Base-by-base conservation (phyloP, 2,329 filamentous ascomycete species). In the Fusarium pininemorale region DNA sequence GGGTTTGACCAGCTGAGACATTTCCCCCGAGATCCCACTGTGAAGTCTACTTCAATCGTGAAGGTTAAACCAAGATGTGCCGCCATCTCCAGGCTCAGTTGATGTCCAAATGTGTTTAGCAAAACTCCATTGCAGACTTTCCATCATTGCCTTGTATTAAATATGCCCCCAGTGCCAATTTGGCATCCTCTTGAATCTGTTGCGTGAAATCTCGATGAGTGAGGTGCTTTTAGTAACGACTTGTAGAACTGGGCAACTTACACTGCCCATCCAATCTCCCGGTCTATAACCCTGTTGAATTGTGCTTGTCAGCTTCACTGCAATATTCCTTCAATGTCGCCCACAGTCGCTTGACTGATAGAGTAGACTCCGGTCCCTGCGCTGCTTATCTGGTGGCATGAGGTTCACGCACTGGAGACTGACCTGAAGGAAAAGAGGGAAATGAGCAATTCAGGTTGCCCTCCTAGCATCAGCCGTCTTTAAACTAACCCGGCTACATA, bases 21-120 rank as follows among this genome's bases (percentile, higher is more conserved):
- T 62, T 68, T 44, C 15, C 47, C 63, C 54, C n/a, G 35, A 41
- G 53, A 67, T 61, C 15, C 22, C 45, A 42, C 30, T 24, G 54
- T 42, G 28, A 67, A 42, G 38, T 42, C 54, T 26, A 47, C 65
- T 42, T 41, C 35, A 26, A 10, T 67, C 14, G 30, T 68, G 41
- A 68, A 62, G 22, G n/a, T 63, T 16, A 37, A 48, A 20, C 38
- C 15, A 44, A 54, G 20, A 4, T 45, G 13, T 24, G 20, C 38
- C 10, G 28, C 22, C 54, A 68, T 57, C 37, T 68, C 62, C 37
- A 68, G 65, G 41, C 65, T 62, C 54, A 68, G 54, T 47, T 32
- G 16, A 54, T n/a, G 35, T 54, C 63, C 45, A 48, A 50, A 30
- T 38, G 13, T 48, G 37, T 41, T 26, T 15, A 22, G 47, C 37